phyloP scores from a whole-genome alignment of 2,329 filamentous ascomycete genomes.

The Colletotrichum sp. region DNA sequence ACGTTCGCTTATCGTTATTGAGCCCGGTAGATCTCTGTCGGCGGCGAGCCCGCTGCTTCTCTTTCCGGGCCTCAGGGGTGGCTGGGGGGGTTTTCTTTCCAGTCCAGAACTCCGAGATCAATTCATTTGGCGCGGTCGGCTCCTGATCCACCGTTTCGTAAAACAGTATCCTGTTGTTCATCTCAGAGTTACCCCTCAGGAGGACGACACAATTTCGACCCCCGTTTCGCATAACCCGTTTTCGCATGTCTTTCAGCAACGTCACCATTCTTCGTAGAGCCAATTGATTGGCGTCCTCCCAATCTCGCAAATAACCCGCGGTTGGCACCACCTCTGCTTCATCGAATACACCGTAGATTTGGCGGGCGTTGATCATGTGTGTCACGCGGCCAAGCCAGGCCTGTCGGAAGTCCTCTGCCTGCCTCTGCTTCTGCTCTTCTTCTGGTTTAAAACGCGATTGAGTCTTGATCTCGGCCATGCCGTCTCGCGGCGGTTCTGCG shows the following conservation, averaged over 20 bases:
- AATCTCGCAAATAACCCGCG: neutral
- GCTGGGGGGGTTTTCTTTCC: neutral
- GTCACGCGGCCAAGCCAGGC: slow-evolving; percentile 33
- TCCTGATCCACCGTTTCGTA: neutral
- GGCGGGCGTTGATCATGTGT: slow-evolving; percentile 25
- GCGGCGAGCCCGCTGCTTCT: neutral
- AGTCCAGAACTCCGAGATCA: neutral
- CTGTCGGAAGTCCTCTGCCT: slow-evolving; percentile 21
- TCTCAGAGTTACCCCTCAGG: rapidly evolving
- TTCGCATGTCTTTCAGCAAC: neutral
- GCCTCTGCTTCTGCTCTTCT: neutral
- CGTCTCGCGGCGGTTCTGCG: slow-evolving; percentile 9
- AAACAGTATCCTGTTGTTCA: neutral
- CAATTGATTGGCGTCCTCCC: neutral
- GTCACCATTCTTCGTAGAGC: neutral
- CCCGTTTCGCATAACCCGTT: neutral
- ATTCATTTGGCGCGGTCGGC: neutral
- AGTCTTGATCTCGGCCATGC: slow-evolving; percentile 28
- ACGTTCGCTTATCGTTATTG: neutral
- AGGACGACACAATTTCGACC: neutral
- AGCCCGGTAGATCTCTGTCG: neutral
- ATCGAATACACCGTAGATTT: slow-evolving; percentile 18
- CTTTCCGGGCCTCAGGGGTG: neutral
- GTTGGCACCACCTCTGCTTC: neutral
- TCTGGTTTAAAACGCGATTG: neutral